A percentile compares a stretch with the other conserved stretches of the same genome.
Conservation (phyloP, 768 basidiomycete species). For the Naganishia friedmannii region DNA sequence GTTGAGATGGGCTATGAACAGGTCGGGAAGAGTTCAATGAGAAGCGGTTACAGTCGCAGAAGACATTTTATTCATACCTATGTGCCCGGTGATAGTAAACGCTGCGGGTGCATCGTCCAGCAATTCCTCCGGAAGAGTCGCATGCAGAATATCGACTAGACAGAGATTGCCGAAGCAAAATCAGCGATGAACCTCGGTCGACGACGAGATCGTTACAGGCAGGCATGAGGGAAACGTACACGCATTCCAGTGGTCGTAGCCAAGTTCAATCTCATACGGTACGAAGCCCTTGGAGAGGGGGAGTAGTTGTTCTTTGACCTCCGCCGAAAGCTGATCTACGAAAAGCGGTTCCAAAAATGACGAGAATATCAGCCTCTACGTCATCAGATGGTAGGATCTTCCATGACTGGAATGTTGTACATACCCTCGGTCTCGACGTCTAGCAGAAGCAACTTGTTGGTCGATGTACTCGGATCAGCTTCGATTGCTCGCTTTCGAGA, state of each 20-base stretch:
- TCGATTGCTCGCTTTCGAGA: constrained; percentile 36
- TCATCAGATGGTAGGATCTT: no score
- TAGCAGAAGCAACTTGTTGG: constrained; percentile 69
- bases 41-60: neutral
- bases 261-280: constrained; percentile 63
- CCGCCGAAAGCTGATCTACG: constrained; percentile 11
- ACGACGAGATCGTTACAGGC: constrained; percentile 55
- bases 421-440: constrained; percentile 63
- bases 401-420: constrained; percentile 38
- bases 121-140: constrained; percentile 74
- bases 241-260: constrained; percentile 85
- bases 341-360: no score
- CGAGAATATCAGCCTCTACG: no score
- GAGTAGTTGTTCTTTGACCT: constrained; percentile 57
- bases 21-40: neutral
- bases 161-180: constrained; percentile 7
- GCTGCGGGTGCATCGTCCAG: constrained; percentile 76
- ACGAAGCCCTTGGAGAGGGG: constrained; percentile 62
- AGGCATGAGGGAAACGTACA: neutral
- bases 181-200: no score
- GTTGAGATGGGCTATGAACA: constrained; percentile 75
- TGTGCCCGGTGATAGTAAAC: constrained; percentile 84
- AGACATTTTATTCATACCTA: constrained; percentile 60
- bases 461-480: constrained; percentile 25
- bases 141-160: constrained; percentile 67